Conservation (phyloP, 345 rosid species). For the Aethionema arabicum region DNA sequence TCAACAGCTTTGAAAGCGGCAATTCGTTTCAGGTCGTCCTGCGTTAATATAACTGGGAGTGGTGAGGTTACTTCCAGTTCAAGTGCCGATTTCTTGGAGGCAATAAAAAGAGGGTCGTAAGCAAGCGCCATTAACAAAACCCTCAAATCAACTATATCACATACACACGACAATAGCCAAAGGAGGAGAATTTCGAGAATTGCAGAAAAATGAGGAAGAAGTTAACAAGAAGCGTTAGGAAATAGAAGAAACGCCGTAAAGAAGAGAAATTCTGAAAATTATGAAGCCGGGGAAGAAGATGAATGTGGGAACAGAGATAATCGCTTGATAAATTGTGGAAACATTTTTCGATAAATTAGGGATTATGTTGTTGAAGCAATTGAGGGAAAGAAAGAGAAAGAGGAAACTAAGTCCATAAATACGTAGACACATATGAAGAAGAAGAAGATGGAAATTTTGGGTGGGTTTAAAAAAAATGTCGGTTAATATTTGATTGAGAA, state of each 20-base stretch:
- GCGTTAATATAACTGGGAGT: constrained; percentile 40
- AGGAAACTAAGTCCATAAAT: no score
- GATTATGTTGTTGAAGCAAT: no score
- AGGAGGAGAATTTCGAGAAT: background rate
- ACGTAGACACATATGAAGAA: no score
- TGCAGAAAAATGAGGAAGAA: background rate
- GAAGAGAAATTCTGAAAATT: background rate
- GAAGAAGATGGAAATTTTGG: no score
- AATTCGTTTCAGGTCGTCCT: constrained; percentile 60
- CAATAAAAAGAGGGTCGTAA: constrained; percentile 27
- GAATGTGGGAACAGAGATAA: no score
- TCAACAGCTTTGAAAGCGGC: constrained; percentile 82
- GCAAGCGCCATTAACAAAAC: constrained; percentile 10
- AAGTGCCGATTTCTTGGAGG: constrained; percentile 33
- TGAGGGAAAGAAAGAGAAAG: no score
- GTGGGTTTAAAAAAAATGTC: no score
- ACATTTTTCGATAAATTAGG: no score
- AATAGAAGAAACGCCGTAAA: background rate
- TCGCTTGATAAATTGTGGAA: no score
- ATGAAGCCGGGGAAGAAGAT: no score
- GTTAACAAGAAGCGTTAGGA: background rate
- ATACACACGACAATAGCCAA: background rate
- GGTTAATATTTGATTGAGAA: no score
- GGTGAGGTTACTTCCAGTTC: constrained; percentile 24
- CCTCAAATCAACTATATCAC: background rate